Evolutionary conservation across 805 yeast species (phyloP).

Genomic region (Sugiyamaella mastotermitis): DNA sequence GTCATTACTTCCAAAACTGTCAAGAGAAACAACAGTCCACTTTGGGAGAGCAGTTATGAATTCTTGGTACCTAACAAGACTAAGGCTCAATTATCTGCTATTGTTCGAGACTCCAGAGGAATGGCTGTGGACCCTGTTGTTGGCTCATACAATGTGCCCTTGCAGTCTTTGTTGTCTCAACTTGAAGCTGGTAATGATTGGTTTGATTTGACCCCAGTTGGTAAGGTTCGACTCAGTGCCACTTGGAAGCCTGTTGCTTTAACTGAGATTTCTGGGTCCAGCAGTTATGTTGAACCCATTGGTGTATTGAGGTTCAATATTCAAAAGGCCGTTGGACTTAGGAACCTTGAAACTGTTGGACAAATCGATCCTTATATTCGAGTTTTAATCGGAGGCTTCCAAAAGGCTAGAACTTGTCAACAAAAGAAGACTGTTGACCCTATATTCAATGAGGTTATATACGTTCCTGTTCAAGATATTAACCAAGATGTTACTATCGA

Average conservation of each 20-base stretch:
- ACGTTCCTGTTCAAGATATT: slow-evolving; percentile 75
- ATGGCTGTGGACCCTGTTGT: slow-evolving; percentile 54
- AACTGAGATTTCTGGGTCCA: slow-evolving; percentile 58
- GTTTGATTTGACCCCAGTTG: slow-evolving; percentile 63
- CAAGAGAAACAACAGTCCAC: slow-evolving; percentile 60
- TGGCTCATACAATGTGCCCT: slow-evolving; percentile 47
- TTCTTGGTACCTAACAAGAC: slow-evolving; percentile 67
- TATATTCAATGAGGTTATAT: slow-evolving; percentile 75
- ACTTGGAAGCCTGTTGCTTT: slow-evolving; percentile 84
- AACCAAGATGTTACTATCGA: slow-evolving; percentile 80
- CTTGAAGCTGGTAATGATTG: slow-evolving; percentile 71
- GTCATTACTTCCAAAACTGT: slow-evolving; percentile 51
- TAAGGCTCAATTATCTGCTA: slow-evolving; percentile 59
- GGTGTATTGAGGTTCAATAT: slow-evolving; percentile 77
- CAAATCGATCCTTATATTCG: slow-evolving; percentile 89
- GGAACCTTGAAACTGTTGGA: slow-evolving; percentile 84
- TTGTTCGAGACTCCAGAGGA: slow-evolving; percentile 57
- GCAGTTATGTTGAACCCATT: slow-evolving; percentile 89
- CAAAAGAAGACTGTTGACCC: slow-evolving; percentile 67
- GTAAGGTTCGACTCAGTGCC: slow-evolving; percentile 64
- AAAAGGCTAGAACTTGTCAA: slow-evolving; percentile 71
- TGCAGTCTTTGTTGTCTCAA: slow-evolving; percentile 63
- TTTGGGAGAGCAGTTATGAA: slow-evolving; percentile 59
- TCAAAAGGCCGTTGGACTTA: slow-evolving; percentile 63
- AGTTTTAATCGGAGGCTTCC: slow-evolving; percentile 68